A percentile compares a stretch with the other conserved stretches of the same genome.
Evolutionary conservation across 2,329 filamentous ascomycete species (phyloP).

Genomic region (Diaporthe sp.): DNA sequence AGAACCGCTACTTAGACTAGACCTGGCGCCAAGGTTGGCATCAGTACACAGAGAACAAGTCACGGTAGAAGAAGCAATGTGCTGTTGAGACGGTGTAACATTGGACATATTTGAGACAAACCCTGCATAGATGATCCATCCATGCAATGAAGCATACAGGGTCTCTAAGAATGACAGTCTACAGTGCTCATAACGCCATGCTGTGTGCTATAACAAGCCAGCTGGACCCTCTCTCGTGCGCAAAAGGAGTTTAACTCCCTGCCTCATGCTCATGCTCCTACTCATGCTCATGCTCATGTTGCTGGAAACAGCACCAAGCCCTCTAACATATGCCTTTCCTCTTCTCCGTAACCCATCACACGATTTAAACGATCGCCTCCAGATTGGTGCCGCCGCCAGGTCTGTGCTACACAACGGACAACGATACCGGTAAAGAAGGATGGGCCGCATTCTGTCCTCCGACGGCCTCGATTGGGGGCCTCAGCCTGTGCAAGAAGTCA

Average conservation of each 20-base stretch:
- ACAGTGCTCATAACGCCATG: conserved; percentile 20
- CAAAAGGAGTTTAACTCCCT: not conserved
- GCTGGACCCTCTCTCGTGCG: not conserved
- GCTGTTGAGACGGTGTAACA: not conserved
- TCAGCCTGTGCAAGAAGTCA: conserved; percentile 23
- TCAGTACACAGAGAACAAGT: not conserved
- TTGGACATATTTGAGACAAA: not conserved
- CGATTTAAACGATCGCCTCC: not conserved
- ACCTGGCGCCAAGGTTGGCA: not conserved
- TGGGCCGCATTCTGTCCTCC: not conserved
- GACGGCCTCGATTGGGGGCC: conserved; percentile 6
- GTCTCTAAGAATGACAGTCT: conserved; percentile 7
- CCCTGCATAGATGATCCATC: not conserved
- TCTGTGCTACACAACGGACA: not conserved
- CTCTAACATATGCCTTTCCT: too few species aligned
- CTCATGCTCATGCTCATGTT: conserved; percentile 3
- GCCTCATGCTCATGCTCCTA: too few species aligned
- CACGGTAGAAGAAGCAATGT: not conserved
- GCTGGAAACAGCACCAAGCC: not conserved
- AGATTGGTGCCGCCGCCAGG: not conserved
- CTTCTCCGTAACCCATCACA: not conserved
- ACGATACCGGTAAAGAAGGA: too few species aligned
- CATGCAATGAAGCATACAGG: conserved; percentile 1
- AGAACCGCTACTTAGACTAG: too few species aligned
- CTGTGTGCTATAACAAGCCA: conserved; percentile 23